Percentiles rank a stretch among this genome's conserved stretches.
Evolutionary conservation across 2,329 filamentous ascomycete genomes (phyloP).

Genomic region (Penicillium sp.): DNA sequence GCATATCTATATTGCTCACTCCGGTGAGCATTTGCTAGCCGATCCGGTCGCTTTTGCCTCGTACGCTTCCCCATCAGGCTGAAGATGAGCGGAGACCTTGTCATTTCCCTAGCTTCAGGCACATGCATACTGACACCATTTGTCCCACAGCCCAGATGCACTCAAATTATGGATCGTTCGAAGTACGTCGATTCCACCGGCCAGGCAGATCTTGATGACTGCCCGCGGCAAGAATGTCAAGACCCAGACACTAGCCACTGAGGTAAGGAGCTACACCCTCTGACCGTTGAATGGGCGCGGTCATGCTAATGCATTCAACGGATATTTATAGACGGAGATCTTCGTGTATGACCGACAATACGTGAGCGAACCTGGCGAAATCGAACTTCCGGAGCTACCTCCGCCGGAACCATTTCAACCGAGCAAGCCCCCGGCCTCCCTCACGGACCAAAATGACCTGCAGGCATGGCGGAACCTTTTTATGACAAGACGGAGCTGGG

Average conservation of each 20-base stretch:
- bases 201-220: conserved; percentile 83
- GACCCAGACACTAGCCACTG: conserved; percentile 69
- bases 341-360: conserved; percentile 85
- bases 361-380: conserved; percentile 46
- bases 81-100: conserved; percentile 7
- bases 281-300: not conserved
- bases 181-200: conserved; percentile 65
- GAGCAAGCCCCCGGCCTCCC: conserved; percentile 66
- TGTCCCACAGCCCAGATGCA: conserved; percentile 65
- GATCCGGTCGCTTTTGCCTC: conserved; percentile 70
- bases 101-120: conserved; percentile 5
- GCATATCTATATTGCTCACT: conserved; percentile 87
- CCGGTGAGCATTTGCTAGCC: conserved; percentile 76
- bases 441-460: conserved; percentile 72
- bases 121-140: conserved; percentile 19
- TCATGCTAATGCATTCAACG: not conserved
- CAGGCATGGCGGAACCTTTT: conserved; percentile 86
- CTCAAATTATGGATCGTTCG: conserved; percentile 75
- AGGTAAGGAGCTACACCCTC: conserved; percentile 51
- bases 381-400: conserved; percentile 49
- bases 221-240: conserved; percentile 78
- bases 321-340: conserved; percentile 65
- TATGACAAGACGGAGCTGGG: conserved; percentile 74
- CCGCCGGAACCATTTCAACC: conserved; percentile 58
- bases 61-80: conserved; percentile 47